These are phyloP conservation scores for Aspergillus quadrilineatus DNA, from an alignment of 2,329 filamentous ascomycete species.

Conservation along the genomic window DNA sequence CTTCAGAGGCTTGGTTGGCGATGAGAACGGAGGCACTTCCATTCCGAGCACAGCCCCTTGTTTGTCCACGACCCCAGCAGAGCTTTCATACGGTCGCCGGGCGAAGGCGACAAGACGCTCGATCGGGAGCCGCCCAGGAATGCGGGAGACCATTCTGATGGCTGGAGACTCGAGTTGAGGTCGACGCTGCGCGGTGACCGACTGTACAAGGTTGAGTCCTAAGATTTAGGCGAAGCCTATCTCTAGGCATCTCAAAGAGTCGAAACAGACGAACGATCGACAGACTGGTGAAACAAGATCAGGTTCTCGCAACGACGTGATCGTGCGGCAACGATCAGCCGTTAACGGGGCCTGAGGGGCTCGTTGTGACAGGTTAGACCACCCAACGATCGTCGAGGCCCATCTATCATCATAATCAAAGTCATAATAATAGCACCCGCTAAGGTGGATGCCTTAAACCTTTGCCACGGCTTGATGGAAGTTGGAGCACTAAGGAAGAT, in stretches of 20 bases:
- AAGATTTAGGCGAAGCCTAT: not conserved
- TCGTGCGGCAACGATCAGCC: slow-evolving; percentile 37
- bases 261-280: slow-evolving; percentile 5
- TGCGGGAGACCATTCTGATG: not conserved
- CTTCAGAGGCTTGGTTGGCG: slow-evolving; percentile 23
- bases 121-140: not conserved
- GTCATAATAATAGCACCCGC: slow-evolving; percentile 4
- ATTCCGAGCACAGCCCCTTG: slow-evolving; percentile 14
- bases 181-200: no score
- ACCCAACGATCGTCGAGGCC: slow-evolving; percentile 13
- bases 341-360: slow-evolving; percentile 35
- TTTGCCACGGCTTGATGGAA: slow-evolving; percentile 15
- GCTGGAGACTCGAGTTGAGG: not conserved
- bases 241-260: not conserved
- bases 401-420: not conserved
- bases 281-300: slow-evolving; percentile 22
- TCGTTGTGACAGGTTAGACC: slow-evolving; percentile 35
- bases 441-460: not conserved
- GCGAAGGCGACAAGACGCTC: slow-evolving; percentile 1
- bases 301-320: slow-evolving; percentile 25
- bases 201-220: not conserved
- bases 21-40: slow-evolving; percentile 23
- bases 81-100: slow-evolving; percentile 1
- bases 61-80: not conserved
- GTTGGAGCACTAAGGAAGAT: slow-evolving; percentile 21